A percentile compares a stretch with the other conserved stretches of the same genome.
phyloP scores from a whole-genome alignment of 805 yeast species.

The Wickerhamomyces chambardii region DNA sequence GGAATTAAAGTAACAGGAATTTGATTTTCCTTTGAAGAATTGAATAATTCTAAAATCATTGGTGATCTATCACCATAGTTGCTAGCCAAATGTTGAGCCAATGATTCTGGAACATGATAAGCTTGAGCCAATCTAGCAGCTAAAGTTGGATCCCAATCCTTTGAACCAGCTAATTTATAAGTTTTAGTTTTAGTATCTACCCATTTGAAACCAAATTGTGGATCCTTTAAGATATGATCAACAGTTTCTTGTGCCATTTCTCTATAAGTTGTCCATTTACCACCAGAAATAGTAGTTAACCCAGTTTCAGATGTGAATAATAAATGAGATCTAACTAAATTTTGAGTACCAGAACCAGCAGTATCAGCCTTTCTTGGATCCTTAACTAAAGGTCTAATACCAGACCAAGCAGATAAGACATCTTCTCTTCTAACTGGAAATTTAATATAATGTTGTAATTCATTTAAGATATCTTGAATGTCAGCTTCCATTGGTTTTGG shows the following conservation, averaged over 20 bases:
- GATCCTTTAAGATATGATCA: constrained; percentile 53
- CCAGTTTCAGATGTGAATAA: constrained; percentile 66
- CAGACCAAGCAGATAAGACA: constrained; percentile 94
- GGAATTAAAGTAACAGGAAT: constrained; percentile 58
- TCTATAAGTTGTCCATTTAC: constrained; percentile 97
- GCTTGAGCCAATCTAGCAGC: constrained; percentile 75
- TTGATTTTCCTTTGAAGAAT: constrained; percentile 42
- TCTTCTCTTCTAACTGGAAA: constrained; percentile 86
- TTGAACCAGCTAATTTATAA: constrained; percentile 69
- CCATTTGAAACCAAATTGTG: constrained; percentile 26
- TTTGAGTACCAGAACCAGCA: constrained; percentile 58
- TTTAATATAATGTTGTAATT: constrained; percentile 82
- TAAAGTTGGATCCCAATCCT: constrained; percentile 65
- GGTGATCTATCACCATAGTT: constrained; percentile 92
- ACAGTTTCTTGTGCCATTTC: constrained; percentile 97
- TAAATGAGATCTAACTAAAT: constrained; percentile 84
- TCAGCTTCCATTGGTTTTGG: constrained; percentile 88
- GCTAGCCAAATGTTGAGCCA: constrained; percentile 74
- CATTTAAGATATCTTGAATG: constrained; percentile 78
- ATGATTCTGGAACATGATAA: constrained; percentile 59
- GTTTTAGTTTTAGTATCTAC: constrained; percentile 29
- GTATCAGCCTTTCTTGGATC: constrained; percentile 56
- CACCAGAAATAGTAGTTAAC: constrained; percentile 86
- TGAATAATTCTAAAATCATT: constrained; percentile 51
- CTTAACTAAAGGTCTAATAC: constrained; percentile 89